These are phyloP conservation scores for Pilatotrama ljubarskyi DNA, from an alignment of 768 basidiomycete genomes.

Conservation along the genomic window DNA sequence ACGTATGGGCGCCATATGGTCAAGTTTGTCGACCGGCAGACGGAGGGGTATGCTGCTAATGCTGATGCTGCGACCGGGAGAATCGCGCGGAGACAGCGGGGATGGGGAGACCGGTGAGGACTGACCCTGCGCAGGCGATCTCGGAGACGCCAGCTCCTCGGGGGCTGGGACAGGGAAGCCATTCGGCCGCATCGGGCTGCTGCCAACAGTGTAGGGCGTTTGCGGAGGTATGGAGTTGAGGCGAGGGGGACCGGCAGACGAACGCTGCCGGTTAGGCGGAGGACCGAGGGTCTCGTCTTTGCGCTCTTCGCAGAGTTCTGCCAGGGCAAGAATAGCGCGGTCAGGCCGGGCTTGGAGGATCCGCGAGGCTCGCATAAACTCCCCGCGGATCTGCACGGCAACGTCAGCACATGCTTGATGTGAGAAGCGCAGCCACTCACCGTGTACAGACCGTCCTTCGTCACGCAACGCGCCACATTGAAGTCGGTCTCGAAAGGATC, in stretches of 20 bases:
- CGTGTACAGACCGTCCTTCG: constrained; percentile 93
- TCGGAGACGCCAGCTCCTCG: constrained; percentile 54
- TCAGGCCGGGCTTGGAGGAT: constrained; percentile 80
- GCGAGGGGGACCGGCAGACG: constrained; percentile 46
- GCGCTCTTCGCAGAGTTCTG: constrained; percentile 91
- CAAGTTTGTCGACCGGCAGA: constrained; percentile 47
- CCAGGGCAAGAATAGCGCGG: constrained; percentile 76
- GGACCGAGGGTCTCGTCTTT: constrained; percentile 62
- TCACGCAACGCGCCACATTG: constrained; percentile 96
- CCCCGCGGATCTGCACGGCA: constrained; percentile 81
- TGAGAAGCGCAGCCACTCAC: constrained; percentile 45
- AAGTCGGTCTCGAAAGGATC: constrained; percentile 97
- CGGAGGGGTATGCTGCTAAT: constrained; percentile 37
- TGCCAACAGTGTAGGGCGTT: constrained; percentile 68
- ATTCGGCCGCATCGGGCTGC: constrained; percentile 57
- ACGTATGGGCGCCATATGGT: constrained; percentile 78
- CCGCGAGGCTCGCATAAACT: constrained; percentile 94
- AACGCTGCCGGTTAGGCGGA: constrained; percentile 47
- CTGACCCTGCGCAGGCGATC: constrained; percentile 20
- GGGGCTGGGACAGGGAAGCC: constrained; percentile 32
- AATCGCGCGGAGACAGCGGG: constrained; percentile 11
- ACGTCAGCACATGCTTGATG: not conserved
- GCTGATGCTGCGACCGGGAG: constrained; percentile 4
- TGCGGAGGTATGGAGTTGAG: constrained; percentile 57
- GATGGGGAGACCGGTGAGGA: constrained; percentile 19